Evolutionary conservation across 441 rosid species (phyloP).

Genomic region (Adansonia madagascariensis): DNA sequence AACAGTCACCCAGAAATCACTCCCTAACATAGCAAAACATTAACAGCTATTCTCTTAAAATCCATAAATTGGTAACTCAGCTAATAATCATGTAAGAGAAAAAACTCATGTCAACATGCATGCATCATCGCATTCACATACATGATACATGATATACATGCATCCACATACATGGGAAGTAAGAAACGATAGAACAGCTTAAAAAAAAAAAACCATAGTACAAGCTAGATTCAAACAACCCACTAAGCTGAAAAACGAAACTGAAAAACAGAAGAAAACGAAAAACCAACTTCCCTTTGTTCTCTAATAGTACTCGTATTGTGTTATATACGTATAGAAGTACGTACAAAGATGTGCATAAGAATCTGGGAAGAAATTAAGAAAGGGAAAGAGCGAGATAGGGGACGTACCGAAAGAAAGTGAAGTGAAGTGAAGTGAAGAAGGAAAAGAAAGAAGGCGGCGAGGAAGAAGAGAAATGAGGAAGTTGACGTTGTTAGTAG

Average conservation of each 20-base stretch:
- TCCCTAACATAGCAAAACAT: too few relatives aligned
- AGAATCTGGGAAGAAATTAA: background rate
- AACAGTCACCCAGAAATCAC: too few relatives aligned
- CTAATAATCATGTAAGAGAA: background rate
- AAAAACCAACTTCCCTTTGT: background rate
- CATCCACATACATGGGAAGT: background rate
- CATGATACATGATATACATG: background rate
- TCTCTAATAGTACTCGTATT: conserved; percentile 6
- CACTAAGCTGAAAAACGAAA: conserved; percentile 22
- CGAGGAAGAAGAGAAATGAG: conserved; percentile 32
- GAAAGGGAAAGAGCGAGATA: background rate
- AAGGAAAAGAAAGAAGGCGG: conserved; percentile 28
- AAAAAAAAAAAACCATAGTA: background rate
- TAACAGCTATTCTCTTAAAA: too few relatives aligned
- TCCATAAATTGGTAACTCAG: background rate
- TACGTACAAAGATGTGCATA: background rate
- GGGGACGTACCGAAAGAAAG: conserved; percentile 33
- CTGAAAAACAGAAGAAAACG: background rate
- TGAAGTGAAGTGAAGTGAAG: conserved; percentile 17
- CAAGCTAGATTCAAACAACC: conserved; percentile 21
- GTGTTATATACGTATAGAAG: background rate
- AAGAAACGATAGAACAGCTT: conserved; percentile 13
- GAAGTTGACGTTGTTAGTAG: conserved; percentile 38
- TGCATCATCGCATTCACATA: background rate
- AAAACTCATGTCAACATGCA: background rate